Base-by-base conservation (phyloP, 1,139 yeast genomes). In the Pichia sp. region DNA sequence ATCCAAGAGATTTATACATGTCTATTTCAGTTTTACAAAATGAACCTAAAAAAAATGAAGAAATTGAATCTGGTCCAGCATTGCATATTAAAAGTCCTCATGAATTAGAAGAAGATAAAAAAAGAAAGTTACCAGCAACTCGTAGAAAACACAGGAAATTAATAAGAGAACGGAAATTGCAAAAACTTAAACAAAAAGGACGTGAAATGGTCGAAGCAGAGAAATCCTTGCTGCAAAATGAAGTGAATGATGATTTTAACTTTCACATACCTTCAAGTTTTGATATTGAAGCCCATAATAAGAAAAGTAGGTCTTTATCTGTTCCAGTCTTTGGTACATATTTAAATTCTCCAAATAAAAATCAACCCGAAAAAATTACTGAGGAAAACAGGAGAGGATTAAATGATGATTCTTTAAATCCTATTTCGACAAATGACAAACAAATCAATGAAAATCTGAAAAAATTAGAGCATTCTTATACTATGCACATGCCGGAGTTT, bases 1-100 rank as follows among this genome's bases (percentile, higher is more conserved):
- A 80, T 26, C 96, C 96, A 1, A 77, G 83, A 38, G 96, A 88
- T 56, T 81, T 88, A 80, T 81, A 70, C 56, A 71, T 82, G 63
- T 86, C 95, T 2, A 82, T 87, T 50, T 80, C 86, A 38, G 78
- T 86, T 80, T 67, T 87, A 62, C 81, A 80, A 54, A 69, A 72
- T 41, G 68, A 69, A 38, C 72, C 72, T 29, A 49, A 55, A 11
- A 47, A 51, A 21, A 59, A 57, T 6, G 55, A 55, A 18, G 68
- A 64, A 10, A 68, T 65, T 32, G 80, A 78, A 25, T 80, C 79
- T 28, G 96, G 89, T 2, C 96, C 95, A 10, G 88, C 93, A 1
- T 65, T 89, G 37, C 78, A 84, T 11, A 83, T 88, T 42, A 75
- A 76, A 50, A 80, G 94, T 2, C 96, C 96, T 1, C 75, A 78